These are phyloP conservation scores for Fusarium transvaalense DNA, from an alignment of 2,329 filamentous ascomycete species.

Conservation along the genomic window DNA sequence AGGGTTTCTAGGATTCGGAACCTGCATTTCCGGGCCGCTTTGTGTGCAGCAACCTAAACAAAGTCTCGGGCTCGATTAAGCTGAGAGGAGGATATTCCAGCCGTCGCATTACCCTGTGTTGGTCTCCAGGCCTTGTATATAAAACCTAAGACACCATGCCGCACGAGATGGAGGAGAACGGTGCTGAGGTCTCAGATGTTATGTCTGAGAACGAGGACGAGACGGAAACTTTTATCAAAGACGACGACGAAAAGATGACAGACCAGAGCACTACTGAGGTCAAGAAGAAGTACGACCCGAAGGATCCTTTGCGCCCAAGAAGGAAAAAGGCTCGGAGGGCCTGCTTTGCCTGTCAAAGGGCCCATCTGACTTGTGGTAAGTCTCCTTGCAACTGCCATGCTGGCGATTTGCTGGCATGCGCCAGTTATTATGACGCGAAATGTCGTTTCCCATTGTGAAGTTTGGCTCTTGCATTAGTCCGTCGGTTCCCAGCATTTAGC, in stretches of 20 bases:
- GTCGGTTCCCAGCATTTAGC: slow-evolving; percentile 7
- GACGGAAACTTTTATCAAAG: slow-evolving; percentile 55
- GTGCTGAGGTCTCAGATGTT: slow-evolving; percentile 68
- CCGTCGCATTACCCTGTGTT: slow-evolving; percentile 36
- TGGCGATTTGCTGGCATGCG: slow-evolving; percentile 11
- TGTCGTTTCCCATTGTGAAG: slow-evolving; percentile 26
- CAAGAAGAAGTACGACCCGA: slow-evolving; percentile 81
- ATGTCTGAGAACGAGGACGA: slow-evolving; percentile 72
- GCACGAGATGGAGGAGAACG: slow-evolving; percentile 65
- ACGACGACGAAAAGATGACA: slow-evolving; percentile 67
- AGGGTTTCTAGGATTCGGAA: slow-evolving; percentile 47
- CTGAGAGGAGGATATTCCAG: slow-evolving; percentile 43
- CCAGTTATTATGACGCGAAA: slow-evolving; percentile 7
- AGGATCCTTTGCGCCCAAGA: slow-evolving; percentile 89
- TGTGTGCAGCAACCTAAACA: slow-evolving; percentile 40
- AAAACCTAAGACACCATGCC: slow-evolving; percentile 68
- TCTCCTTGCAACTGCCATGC: slow-evolving; percentile 48
- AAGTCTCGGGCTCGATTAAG: slow-evolving; percentile 34
- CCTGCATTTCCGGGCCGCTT: slow-evolving; percentile 52
- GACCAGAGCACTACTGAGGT: slow-evolving; percentile 61
- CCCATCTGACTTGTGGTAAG: slow-evolving; percentile 98
- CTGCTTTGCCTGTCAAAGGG: slow-evolving; percentile 96
- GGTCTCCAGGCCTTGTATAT: slow-evolving; percentile 54
- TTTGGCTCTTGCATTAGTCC: slow-evolving; percentile 16
- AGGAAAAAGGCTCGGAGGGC: slow-evolving; percentile 96